Evolutionary conservation across 1,284 basidiomycete genomes (phyloP).

Genomic region (Leccinum subfulvum): DNA sequence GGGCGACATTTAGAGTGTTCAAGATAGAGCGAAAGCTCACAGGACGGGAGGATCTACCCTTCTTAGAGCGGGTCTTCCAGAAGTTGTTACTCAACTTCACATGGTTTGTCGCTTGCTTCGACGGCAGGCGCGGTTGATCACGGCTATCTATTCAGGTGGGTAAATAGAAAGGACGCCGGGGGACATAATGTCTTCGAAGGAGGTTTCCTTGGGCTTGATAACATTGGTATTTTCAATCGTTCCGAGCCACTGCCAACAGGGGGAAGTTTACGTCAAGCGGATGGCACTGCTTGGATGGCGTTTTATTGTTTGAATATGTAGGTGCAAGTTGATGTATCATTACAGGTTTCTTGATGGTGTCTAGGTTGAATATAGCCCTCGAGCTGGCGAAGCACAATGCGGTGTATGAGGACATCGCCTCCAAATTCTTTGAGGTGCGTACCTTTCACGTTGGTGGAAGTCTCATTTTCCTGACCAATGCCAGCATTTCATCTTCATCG

Average conservation of each 20-base stretch:
- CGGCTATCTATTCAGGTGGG: slow-evolving; percentile 68
- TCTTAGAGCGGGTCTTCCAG: slow-evolving; percentile 97
- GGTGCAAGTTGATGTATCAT: slow-evolving; percentile 22
- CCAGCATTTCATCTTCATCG: slow-evolving; percentile 93
- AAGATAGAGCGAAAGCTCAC: slow-evolving; percentile 97
- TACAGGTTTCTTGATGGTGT: slow-evolving; percentile 5
- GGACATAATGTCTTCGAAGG: slow-evolving; percentile 98
- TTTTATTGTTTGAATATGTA: slow-evolving; percentile 97
- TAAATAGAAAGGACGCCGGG: slow-evolving; percentile 93
- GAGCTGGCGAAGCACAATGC: slow-evolving; percentile 97
- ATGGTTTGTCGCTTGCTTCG: slow-evolving; percentile 52
- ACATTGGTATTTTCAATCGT: slow-evolving; percentile 97
- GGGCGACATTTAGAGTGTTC: slow-evolving; percentile 95
- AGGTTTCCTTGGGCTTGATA: slow-evolving; percentile 96
- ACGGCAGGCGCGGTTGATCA: slow-evolving; percentile 2
- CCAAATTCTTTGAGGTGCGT: slow-evolving; percentile 90
- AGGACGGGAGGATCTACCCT: slow-evolving; percentile 86
- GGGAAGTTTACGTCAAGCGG: slow-evolving; percentile 89
- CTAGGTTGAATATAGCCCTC: slow-evolving; percentile 91
- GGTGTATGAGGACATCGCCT: slow-evolving; percentile 99
- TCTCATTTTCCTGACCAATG: slow-evolving; percentile 9
- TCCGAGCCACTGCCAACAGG: slow-evolving; percentile 95
- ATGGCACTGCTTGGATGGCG: slow-evolving; percentile 99
- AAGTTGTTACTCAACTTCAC: slow-evolving; percentile 97
- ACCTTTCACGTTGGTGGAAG: neutral